These are phyloP conservation scores for Backusella australiensis DNA, from an alignment of 192 early-diverging fungal genomes.

Conservation along the genomic window DNA sequence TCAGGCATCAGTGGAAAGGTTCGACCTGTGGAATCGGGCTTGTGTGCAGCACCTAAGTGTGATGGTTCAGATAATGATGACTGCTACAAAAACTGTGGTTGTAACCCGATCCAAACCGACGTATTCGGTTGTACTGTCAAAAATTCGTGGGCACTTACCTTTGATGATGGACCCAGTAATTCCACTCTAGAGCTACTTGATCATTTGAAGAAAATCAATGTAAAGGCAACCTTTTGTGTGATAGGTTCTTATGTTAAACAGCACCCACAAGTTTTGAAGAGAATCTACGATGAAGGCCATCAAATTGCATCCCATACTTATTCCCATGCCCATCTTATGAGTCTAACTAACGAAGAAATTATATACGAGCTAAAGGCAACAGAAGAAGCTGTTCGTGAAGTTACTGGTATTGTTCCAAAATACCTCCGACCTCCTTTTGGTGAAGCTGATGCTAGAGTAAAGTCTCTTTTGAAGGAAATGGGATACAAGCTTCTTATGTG, in stretches of 20 bases:
- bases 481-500: conserved; percentile 36
- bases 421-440: conserved; percentile 65
- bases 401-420: conserved; percentile 50
- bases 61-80: conserved; percentile 35
- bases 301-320: conserved; percentile 62
- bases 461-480: conserved; percentile 41
- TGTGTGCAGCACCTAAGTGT: conserved; percentile 25
- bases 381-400: conserved; percentile 45
- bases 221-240: conserved; percentile 74
- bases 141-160: conserved; percentile 44
- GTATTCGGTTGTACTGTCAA: conserved; percentile 23
- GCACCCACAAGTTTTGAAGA: conserved; percentile 44
- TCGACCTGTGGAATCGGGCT: conserved; percentile 27
- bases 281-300: conserved; percentile 52
- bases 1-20: not conserved
- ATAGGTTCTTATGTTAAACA: conserved; percentile 52
- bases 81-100: conserved; percentile 35
- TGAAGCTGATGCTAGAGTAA: conserved; percentile 61
- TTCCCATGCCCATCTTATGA: conserved; percentile 47
- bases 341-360: conserved; percentile 40
- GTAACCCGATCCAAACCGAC: conserved; percentile 22
- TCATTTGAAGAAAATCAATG: conserved; percentile 41
- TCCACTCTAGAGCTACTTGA: conserved; percentile 56
- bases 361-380: conserved; percentile 44
- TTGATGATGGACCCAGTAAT: conserved; percentile 54